Evolutionary conservation across 306 rosid species (phyloP), one percentile per base, ranked within the genome.

Genomic region (Chamaecrista fasciculata): DNA sequence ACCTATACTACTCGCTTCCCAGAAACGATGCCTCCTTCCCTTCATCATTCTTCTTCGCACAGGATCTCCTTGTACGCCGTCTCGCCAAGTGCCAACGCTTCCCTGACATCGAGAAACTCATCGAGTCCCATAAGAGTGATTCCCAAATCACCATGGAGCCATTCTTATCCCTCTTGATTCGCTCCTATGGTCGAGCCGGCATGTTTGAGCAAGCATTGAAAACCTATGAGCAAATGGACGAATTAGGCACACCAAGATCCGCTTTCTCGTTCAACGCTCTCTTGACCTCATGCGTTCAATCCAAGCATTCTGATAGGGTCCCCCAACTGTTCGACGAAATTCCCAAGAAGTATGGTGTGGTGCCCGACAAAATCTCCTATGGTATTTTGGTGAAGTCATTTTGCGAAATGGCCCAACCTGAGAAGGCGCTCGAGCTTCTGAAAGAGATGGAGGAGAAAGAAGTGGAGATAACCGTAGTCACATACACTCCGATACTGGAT

Each of bases 101-200:
- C 62, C 57, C 79, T 29, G 90, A 89, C 60, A 67, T 89, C 58
- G 85, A 84, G 28, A 40, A 84, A 40, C 67, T 89, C 69, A 46
- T 89, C 52, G 96, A 89, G 67, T 89, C 91, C 42, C 96, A 82
- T 46, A 86, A 84, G 69, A 67, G 36, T 1, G 89, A 86, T 53
- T 86, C 90, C 31, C 80, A 78, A 44, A 75, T 86, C 77, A 76
- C 72, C 37, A 74, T 82, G 66, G 96, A 89, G 29, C 79, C 89
- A 0, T 89, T 46, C 65, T 23, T 89, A 9, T 84, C 91, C 46
- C 66, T 83, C 67, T 72, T 89, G 67, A 89, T 89, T 40, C 86
- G 89, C 25, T 84, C 96, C 53, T 89, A 89, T 71, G 91, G 91
- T 49, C 78, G 75, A 9, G 87, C 86, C 0, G 79, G 82, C 16